Base-by-base conservation (phyloP, 1,284 basidiomycete species). In the Pyrrhoderma noxium region DNA sequence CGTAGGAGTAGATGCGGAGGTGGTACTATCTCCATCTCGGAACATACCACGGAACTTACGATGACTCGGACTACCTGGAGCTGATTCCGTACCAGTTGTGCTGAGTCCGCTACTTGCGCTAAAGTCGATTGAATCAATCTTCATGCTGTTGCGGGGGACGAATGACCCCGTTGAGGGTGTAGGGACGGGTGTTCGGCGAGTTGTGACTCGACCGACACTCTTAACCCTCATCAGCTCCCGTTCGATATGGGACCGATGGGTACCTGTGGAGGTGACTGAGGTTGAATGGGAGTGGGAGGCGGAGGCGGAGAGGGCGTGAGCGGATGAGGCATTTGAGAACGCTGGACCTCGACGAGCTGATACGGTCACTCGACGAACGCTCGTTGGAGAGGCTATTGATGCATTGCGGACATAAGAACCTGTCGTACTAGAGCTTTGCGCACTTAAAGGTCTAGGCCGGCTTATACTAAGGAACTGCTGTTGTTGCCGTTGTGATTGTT, bases 201-300 rank as follows among this genome's bases (percentile, higher is more conserved):
- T 64, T 2, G 70, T 67, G 22, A 64, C 72, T 27, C 60, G 68
- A 1, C 75, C 73, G 36, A 72, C 61, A 54, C 65, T 73, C 65
- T 71, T 75, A 46, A 73, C 66, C 46, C 67, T 64, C 25, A 62
- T 53, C 3, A 50, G 22, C 25, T 55, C 49, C 1, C 49, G 46
- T 21, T 48, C 48, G 9, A 34, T 53, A 22, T 48, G 38, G 3
- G 47, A 42, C 11, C 23, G 27, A 18, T 21, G 23, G 16, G 43
- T 39, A 41, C 36, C 8, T 14, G 44, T 34, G 4, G 51, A 43
- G 19, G 35, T 36, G 35, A 27, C 35, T 18, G 49, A 47, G 7
- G 40, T 47, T 21, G 51, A 34, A 45, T 42, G 47, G 9, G 21
- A 16, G 41, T 49, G 41, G 9, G 14, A 16, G 37, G 31, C 23